These are phyloP conservation scores for Plectosphaerella sp. DNA, from an alignment of 2,329 filamentous ascomycete species.

Conservation along the genomic window DNA sequence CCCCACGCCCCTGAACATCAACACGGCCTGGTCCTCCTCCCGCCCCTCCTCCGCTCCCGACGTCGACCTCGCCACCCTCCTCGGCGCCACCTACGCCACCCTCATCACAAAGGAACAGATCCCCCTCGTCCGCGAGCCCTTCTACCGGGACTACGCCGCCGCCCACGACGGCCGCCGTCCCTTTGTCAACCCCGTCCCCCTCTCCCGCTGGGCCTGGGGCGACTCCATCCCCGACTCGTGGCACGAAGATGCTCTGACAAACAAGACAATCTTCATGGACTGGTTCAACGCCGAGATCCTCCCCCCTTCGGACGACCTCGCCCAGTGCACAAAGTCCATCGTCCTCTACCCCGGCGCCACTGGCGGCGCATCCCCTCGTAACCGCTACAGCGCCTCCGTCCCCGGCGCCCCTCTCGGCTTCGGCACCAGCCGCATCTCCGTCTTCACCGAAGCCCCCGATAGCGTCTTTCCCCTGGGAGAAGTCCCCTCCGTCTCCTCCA, in stretches of 20 bases:
- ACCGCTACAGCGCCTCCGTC: conserved; percentile 25
- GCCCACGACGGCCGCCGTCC: conserved; percentile 26
- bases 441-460: conserved; percentile 33
- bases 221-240: conserved; percentile 18
- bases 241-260: conserved; percentile 18
- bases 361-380: conserved; percentile 8
- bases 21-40: conserved; percentile 18
- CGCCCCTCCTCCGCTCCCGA: conserved; percentile 13
- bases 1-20: conserved; percentile 14
- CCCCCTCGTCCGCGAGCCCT: conserved; percentile 28
- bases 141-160: conserved; percentile 33
- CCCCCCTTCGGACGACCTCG: background rate
- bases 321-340: conserved; percentile 24
- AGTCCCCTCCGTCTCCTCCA: conserved; percentile 22
- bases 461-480: conserved; percentile 37
- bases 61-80: conserved; percentile 15
- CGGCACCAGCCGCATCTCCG: conserved; percentile 24
- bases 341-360: conserved; percentile 19
- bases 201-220: conserved; percentile 29
- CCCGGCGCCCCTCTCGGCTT: conserved; percentile 45
- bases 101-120: conserved; percentile 33
- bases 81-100: conserved; percentile 28
- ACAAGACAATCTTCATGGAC: conserved; percentile 24
- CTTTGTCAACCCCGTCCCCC: conserved; percentile 29
- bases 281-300: conserved; percentile 26